Conservation (phyloP, 192 early-diverging fungal genomes). For the Gorgonomyces haynaldii region DNA sequence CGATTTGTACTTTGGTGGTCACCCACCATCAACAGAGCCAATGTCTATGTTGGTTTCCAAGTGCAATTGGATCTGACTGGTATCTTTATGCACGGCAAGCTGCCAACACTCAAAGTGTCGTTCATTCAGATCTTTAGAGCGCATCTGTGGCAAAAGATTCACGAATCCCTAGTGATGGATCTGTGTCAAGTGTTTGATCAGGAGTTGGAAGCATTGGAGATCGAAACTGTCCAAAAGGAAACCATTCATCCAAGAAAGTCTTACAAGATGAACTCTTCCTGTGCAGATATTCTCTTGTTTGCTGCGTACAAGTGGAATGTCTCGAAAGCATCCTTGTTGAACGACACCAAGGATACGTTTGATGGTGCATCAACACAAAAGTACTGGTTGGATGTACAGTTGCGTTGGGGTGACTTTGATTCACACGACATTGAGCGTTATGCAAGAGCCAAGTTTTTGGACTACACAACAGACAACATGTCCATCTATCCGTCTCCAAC, state of each 20-base stretch:
- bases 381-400: conserved; percentile 97
- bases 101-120: conserved; percentile 97
- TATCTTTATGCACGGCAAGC: conserved; percentile 99
- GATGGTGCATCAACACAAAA: conserved; percentile 94
- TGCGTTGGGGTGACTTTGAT: conserved; percentile 98
- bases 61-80: conserved; percentile 98
- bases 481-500: conserved; percentile 98
- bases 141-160: conserved; percentile 98
- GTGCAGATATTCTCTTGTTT: conserved; percentile 89
- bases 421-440: conserved; percentile 99
- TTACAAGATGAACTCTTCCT: conserved; percentile 97
- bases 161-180: conserved; percentile 74
- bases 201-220: conserved; percentile 91
- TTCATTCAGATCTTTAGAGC: conserved; percentile 98
- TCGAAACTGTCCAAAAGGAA: conserved; percentile 98
- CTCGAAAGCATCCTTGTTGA: conserved; percentile 85
- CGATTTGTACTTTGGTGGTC: conserved; percentile 99
- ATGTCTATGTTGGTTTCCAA: conserved; percentile 99
- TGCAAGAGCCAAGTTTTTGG: conserved; percentile 93
- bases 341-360: conserved; percentile 87
- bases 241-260: conserved; percentile 98
- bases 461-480: conserved; percentile 98
- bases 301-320: conserved; percentile 98
- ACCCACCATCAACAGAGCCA: conserved; percentile 94
- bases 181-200: conserved; percentile 92